phyloP scores from a whole-genome alignment of 2,329 filamentous ascomycete species.

The Corynespora cassiicola region DNA sequence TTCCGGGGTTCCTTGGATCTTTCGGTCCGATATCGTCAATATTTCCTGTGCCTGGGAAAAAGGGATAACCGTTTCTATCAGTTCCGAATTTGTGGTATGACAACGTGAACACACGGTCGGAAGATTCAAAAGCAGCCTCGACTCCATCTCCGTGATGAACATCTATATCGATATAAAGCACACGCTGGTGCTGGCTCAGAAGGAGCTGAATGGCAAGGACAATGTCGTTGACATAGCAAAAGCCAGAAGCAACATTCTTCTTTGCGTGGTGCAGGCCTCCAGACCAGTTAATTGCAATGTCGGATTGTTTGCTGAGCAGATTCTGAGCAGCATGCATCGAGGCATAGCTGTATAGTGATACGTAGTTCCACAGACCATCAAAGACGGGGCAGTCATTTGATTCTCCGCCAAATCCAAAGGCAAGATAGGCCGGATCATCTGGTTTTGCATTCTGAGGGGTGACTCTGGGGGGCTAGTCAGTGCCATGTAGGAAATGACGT shows the following conservation, averaged over 20 bases:
- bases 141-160: conserved; percentile 92
- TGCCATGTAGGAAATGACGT: not conserved
- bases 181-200: conserved; percentile 79
- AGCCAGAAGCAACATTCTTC: conserved; percentile 89
- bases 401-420: conserved; percentile 80
- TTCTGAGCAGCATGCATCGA: conserved; percentile 91
- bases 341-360: conserved; percentile 88
- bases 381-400: conserved; percentile 90
- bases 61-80: conserved; percentile 58
- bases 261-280: conserved; percentile 97
- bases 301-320: conserved; percentile 82
- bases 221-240: conserved; percentile 99
- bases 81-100: conserved; percentile 98
- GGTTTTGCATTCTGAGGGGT: conserved; percentile 55
- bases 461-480: conserved; percentile 35
- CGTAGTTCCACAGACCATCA: conserved; percentile 94
- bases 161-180: conserved; percentile 94
- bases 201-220: conserved; percentile 92
- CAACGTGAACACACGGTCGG: conserved; percentile 87
- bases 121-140: conserved; percentile 89
- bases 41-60: conserved; percentile 91
- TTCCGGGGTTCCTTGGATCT: conserved; percentile 83
- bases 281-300: conserved; percentile 98
- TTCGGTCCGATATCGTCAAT: conserved; percentile 84
- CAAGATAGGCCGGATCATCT: conserved; percentile 54